These are phyloP conservation scores for Phytopythium chamaehyphon DNA, from an alignment of 352 stramenopile species.

Conservation along the genomic window DNA sequence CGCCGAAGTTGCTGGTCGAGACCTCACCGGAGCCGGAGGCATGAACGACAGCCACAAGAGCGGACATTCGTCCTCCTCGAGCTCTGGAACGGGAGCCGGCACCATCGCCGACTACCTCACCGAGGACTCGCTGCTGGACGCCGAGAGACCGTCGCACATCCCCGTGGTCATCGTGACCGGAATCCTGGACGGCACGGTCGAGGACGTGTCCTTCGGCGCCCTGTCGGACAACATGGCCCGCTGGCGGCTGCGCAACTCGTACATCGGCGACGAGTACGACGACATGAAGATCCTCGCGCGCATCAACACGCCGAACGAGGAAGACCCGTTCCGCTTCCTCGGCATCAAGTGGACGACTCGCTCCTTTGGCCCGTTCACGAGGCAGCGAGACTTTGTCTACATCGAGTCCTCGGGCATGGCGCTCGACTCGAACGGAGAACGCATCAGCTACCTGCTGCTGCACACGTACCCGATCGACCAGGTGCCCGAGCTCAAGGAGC, in stretches of 20 bases:
- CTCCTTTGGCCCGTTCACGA: constrained; percentile 22
- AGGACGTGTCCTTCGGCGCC: constrained; percentile 26
- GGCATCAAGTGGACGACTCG: constrained; percentile 36
- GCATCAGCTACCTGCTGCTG: constrained; percentile 20
- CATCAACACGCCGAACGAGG: constrained; percentile 16
- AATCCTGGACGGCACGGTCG: constrained; percentile 24
- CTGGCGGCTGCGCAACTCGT: constrained; percentile 32
- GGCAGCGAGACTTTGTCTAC: constrained; percentile 31
- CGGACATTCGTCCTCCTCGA: constrained; percentile 3
- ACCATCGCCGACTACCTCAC: constrained; percentile 26
- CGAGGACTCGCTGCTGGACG: constrained; percentile 24
- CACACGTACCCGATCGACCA: constrained; percentile 34
- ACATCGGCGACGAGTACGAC: constrained; percentile 29
- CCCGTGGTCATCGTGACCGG: constrained; percentile 25
- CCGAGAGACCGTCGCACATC: constrained; percentile 17
- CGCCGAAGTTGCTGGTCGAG: constrained; percentile 8
- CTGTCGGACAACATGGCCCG: constrained; percentile 23
- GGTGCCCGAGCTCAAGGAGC: constrained; percentile 24
- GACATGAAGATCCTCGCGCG: constrained; percentile 33
- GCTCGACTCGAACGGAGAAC: constrained; percentile 24
- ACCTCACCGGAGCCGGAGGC: constrained; percentile 12
- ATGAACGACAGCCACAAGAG: constrained; percentile 9
- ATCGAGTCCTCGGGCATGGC: constrained; percentile 27
- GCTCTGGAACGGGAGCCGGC: neutral
- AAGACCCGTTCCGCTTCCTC: constrained; percentile 38